A percentile compares a stretch with the other conserved stretches of the same genome.
Conservation (phyloP, 2,329 filamentous ascomycete species). For the Lasiodiplodia citricola region DNA sequence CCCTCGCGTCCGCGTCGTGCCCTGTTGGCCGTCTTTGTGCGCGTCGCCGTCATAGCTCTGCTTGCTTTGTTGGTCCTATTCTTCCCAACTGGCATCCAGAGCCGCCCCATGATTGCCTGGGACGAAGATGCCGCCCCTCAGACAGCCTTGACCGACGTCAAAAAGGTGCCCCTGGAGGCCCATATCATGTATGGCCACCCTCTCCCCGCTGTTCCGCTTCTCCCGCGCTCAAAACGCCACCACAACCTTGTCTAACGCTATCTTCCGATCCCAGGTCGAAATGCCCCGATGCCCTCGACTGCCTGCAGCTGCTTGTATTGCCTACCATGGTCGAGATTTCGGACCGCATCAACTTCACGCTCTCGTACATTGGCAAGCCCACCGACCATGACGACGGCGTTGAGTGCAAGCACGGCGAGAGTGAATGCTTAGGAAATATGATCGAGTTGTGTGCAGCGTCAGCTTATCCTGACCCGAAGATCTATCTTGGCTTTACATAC, state of each 20-base stretch:
- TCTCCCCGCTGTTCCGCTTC: slow-evolving; percentile 27
- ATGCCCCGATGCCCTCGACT: slow-evolving; percentile 89
- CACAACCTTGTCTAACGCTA: background rate
- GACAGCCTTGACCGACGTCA: background rate
- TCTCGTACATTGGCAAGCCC: slow-evolving; percentile 89
- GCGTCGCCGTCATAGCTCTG: slow-evolving; percentile 36
- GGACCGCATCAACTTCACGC: slow-evolving; percentile 86
- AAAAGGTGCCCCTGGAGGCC: slow-evolving; percentile 78
- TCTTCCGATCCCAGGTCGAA: slow-evolving; percentile 58
- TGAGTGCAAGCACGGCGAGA: slow-evolving; percentile 84
- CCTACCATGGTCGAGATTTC: slow-evolving; percentile 83
- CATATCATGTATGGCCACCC: slow-evolving; percentile 74
- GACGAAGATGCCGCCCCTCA: background rate
- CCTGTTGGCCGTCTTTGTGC: slow-evolving; percentile 32
- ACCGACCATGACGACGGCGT: slow-evolving; percentile 79
- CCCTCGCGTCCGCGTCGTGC: slow-evolving; percentile 28
- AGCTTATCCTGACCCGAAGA: slow-evolving; percentile 63
- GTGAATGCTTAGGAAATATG: slow-evolving; percentile 93
- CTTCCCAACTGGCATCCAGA: slow-evolving; percentile 17
- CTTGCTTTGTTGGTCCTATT: slow-evolving; percentile 40
- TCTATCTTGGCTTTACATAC: slow-evolving; percentile 90
- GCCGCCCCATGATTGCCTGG: background rate
- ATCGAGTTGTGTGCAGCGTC: slow-evolving; percentile 80
- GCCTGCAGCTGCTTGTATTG: slow-evolving; percentile 78
- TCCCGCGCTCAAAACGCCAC: background rate